Conservation (phyloP, 805 yeast species). For the Schwanniomyces yamadae region DNA sequence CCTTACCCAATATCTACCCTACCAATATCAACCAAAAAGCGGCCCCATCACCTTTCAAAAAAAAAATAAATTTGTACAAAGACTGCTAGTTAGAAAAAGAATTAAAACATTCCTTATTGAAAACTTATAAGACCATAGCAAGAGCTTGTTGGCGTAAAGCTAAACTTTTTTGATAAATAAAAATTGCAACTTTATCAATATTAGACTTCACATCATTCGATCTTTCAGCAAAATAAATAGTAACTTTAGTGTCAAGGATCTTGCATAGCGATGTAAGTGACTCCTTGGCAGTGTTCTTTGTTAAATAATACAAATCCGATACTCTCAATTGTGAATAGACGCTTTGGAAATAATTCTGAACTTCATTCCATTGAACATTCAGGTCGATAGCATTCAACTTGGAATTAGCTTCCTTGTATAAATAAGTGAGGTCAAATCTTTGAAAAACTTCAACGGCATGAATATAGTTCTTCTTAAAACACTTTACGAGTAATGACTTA, state of each 20-base stretch:
- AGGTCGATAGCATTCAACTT: too few relatives aligned
- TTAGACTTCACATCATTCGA: background rate
- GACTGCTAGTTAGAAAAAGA: too few relatives aligned
- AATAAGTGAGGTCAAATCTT: background rate
- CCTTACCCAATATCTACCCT: too few relatives aligned
- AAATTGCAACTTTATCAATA: conserved; percentile 4
- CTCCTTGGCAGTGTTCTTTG: background rate
- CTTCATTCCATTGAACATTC: background rate
- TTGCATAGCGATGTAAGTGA: background rate
- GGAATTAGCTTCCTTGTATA: background rate
- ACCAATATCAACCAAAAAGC: too few relatives aligned
- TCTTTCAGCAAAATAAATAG: background rate
- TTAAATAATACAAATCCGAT: background rate
- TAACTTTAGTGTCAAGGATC: background rate
- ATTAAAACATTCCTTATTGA: too few relatives aligned
- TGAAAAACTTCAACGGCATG: background rate
- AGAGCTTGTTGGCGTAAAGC: background rate
- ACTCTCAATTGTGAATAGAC: background rate
- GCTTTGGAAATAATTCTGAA: background rate
- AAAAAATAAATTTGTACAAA: too few relatives aligned
- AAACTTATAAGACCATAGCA: background rate
- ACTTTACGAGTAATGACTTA: too few relatives aligned
- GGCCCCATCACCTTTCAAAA: too few relatives aligned
- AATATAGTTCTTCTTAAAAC: too few relatives aligned
- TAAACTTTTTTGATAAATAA: conserved; percentile 3